Evolutionary conservation across 257 asterid genomes (phyloP).

Genomic region (Jaltomata sinuosa): DNA sequence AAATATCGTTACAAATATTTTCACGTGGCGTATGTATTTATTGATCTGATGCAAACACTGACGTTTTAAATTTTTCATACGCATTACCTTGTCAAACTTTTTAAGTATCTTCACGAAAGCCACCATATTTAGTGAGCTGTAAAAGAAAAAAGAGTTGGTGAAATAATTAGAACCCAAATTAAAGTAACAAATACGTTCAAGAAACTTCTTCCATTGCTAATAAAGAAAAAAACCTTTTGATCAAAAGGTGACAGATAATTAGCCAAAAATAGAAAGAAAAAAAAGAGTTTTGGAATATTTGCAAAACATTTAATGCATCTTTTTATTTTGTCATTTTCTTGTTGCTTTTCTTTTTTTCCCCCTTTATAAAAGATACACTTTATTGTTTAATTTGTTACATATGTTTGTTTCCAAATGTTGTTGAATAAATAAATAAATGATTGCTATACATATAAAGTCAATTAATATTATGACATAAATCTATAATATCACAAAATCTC

Average conservation of each 20-base stretch:
- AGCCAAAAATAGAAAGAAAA: neutral
- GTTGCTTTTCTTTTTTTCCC: neutral
- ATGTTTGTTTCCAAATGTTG: neutral
- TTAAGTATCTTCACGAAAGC: slow-evolving; percentile 91
- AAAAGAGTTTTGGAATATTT: neutral
- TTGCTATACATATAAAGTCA: neutral
- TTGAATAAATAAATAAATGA: neutral
- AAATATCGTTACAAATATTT: neutral
- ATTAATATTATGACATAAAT: neutral
- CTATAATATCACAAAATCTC: neutral
- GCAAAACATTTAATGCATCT: neutral
- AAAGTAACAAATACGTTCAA: neutral
- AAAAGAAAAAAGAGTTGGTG: neutral
- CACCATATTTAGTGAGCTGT: slow-evolving; percentile 83
- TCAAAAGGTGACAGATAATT: neutral
- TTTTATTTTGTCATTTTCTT: neutral
- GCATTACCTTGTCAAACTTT: slow-evolving; percentile 80
- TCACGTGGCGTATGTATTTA: neutral
- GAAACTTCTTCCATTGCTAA: neutral
- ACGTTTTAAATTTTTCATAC: neutral
- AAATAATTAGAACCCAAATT: neutral
- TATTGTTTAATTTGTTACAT: neutral
- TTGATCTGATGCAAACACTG: fast-evolving
- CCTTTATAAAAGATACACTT: neutral
- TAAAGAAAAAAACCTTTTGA: neutral